Base-by-base conservation (phyloP, 2,329 filamentous ascomycete species). In the Cytospora chrysosperma region DNA sequence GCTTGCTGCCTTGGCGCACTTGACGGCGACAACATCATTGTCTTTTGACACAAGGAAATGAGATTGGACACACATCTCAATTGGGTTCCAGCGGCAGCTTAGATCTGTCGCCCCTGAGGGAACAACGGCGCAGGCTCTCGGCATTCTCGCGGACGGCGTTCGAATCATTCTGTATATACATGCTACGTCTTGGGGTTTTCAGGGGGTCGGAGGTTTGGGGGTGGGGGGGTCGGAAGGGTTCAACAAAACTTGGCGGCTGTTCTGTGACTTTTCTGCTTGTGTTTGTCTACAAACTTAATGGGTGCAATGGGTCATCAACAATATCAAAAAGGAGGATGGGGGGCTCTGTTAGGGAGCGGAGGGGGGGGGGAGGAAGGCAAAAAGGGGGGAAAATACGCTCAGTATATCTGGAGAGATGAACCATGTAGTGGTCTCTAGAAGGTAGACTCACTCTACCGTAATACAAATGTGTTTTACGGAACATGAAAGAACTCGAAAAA, bases 81-180 rank as follows among this genome's bases (percentile, higher is more conserved):
- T 19, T 30, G 37, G 53, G 32, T 56, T 26, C 30, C 12, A 9
- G 32, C 34, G 26, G 15, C 19, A 10, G 7, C 10, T n/a, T 27
- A 43, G 12, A 17, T 40, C 12, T 34, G 12, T 50, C 26, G 19
- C 27, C 9, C 27, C 32, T 19, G 30, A 50, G 34, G 49, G n/a
- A n/a, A 58, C 26, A 21, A 57, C 55, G 21, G 27, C 15, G 15
- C 32, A 40, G 30, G 21, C 19, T 19, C 24, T 43, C 15, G 37
- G 15, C 40, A 56, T 61, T 27, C 55, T 61, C 24, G 59, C 59
- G 59, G 19, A 47, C 43, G 59, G 59, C 59, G 59, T 61, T 61
- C 21, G 19, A n/a, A 27, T 32, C 7, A 24, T 47, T 47, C 4
- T 55, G 53, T 26, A 55, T 28, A 55, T 54, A 37, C n/a, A n/a